Evolutionary conservation across 2,329 filamentous ascomycete species (phyloP).

Genomic region (Fusarium illudens): DNA sequence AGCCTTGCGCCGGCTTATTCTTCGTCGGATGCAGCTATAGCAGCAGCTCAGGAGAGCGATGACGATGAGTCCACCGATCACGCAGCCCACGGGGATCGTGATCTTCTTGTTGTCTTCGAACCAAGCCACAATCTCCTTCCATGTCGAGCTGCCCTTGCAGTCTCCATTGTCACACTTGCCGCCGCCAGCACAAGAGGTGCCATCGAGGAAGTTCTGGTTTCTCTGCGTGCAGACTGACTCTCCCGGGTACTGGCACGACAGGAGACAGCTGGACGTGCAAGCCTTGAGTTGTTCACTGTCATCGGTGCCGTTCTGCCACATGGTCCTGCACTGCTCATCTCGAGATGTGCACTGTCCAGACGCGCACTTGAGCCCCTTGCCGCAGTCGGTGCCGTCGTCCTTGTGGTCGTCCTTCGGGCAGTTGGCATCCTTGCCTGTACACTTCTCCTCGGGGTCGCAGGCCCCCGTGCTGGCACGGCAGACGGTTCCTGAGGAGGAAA

Average conservation of each 20-base stretch:
- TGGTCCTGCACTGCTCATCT: conserved; percentile 84
- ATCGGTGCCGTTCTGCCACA: conserved; percentile 78
- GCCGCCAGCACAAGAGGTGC: conserved; percentile 82
- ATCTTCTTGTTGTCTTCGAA: conserved; percentile 79
- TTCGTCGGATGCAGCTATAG: conserved; percentile 54
- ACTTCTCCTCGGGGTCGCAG: conserved; percentile 88
- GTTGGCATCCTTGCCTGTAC: conserved; percentile 73
- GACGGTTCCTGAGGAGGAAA: conserved; percentile 72
- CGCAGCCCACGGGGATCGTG: conserved; percentile 80
- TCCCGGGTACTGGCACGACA: conserved; percentile 80
- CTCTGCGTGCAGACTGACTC: conserved; percentile 76
- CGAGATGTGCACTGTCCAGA: conserved; percentile 95
- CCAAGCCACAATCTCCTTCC: conserved; percentile 77
- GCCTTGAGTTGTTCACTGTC: conserved; percentile 77
- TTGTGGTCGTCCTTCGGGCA: conserved; percentile 79
- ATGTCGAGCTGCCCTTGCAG: conserved; percentile 75
- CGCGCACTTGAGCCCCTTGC: conserved; percentile 77
- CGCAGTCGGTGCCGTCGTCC: conserved; percentile 77
- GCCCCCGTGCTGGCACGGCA: conserved; percentile 81
- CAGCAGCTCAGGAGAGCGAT: conserved; percentile 75
- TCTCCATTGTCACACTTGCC: conserved; percentile 81
- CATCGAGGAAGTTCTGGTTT: conserved; percentile 93
- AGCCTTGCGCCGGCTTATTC: conserved; percentile 33
- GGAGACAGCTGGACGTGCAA: conserved; percentile 73
- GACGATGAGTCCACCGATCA: conserved; percentile 76